These are phyloP conservation scores for Gyrodon lividus DNA, from an alignment of 768 basidiomycete genomes.

Conservation along the genomic window DNA sequence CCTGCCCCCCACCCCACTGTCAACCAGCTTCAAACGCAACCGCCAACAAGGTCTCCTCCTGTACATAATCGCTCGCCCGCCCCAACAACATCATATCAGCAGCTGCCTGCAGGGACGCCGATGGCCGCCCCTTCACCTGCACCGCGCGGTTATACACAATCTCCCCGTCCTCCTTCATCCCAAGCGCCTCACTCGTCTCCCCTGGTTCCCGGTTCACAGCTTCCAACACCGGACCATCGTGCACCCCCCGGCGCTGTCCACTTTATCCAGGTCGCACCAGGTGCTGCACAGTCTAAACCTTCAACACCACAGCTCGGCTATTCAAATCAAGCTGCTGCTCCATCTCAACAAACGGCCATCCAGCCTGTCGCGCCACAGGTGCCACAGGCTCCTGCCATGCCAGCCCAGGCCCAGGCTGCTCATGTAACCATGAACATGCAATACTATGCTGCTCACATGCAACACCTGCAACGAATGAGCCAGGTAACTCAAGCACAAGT, in stretches of 20 bases:
- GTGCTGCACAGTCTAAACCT: conserved; percentile 26
- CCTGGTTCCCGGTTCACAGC: conserved; percentile 28
- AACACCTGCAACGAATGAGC: conserved; percentile 16
- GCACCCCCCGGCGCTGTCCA: conserved; percentile 20
- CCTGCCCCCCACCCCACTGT: conserved; percentile 33
- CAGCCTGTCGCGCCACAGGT: conserved; percentile 25
- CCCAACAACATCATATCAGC: conserved; percentile 21
- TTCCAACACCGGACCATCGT: conserved; percentile 26
- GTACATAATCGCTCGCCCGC: conserved; percentile 30
- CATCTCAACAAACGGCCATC: conserved; percentile 19
- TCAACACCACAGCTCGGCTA: conserved; percentile 30
- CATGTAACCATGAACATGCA: conserved; percentile 17
- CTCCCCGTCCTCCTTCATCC: conserved; percentile 34
- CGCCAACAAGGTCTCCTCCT: conserved; percentile 28
- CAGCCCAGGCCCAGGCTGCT: conserved; percentile 21
- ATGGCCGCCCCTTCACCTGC: conserved; percentile 29
- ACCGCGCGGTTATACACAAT: conserved; percentile 35
- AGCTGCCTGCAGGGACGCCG: conserved; percentile 16
- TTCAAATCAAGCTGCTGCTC: conserved; percentile 17
- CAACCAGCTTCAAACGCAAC: conserved; percentile 34
- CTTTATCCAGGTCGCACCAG: conserved; percentile 27
- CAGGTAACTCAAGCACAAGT: conserved; percentile 22
- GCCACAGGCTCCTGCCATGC: conserved; percentile 20
- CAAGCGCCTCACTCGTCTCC: conserved; percentile 33
- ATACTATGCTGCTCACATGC: conserved; percentile 18